Conservation (phyloP, 148 eudicot species). For the Rhododendron mucronatum region DNA sequence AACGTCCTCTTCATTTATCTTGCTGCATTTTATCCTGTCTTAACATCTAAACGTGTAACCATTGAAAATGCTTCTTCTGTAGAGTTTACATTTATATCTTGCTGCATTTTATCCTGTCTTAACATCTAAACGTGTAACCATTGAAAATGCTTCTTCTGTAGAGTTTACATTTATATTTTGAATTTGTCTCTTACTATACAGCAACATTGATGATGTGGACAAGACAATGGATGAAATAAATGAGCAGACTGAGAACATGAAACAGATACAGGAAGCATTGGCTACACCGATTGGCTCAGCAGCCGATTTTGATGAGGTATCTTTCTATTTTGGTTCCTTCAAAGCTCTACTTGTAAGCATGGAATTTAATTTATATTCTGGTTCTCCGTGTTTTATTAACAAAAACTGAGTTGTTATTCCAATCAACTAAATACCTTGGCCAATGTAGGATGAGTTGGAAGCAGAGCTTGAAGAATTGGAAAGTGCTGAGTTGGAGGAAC, state of each 20-base stretch:
- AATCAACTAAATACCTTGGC: background rate
- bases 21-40: background rate
- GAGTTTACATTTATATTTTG: background rate
- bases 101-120: background rate
- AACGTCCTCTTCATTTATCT: background rate
- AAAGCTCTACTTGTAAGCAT: background rate
- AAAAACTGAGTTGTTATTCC: background rate
- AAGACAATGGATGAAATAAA: conserved; percentile 63
- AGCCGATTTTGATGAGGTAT: conserved; percentile 56
- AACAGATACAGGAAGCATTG: conserved; percentile 52
- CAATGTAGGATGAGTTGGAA: conserved; percentile 54
- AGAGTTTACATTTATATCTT: background rate
- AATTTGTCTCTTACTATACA: conserved; percentile 14
- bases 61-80: background rate
- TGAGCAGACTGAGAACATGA: conserved; percentile 56
- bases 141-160: background rate
- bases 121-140: background rate
- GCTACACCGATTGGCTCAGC: conserved; percentile 43
- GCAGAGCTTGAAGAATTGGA: conserved; percentile 63
- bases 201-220: conserved; percentile 56
- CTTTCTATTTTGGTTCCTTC: background rate
- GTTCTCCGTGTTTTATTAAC: background rate
- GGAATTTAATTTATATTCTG: background rate
- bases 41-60: background rate
- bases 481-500: conserved; percentile 43